Evolutionary conservation across 2,329 filamentous ascomycete genomes (phyloP), one percentile per base, ranked within the genome.

Genomic region (Colletotrichum sojae): DNA sequence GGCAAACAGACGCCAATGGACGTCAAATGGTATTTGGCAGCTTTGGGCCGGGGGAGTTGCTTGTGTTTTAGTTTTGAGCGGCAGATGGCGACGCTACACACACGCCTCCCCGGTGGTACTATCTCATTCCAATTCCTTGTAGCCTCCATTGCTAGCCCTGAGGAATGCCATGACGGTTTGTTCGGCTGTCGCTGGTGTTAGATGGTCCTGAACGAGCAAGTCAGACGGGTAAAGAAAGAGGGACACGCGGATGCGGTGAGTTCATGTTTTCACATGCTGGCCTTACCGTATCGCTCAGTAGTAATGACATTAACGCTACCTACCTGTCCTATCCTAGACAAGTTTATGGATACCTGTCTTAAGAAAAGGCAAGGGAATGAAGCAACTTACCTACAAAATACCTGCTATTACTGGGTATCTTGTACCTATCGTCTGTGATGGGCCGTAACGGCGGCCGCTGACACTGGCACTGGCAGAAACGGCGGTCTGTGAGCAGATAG

Each of bases 401-500:
- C 22, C 22, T 25, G 22, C 22, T 25, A 25, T 25, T 25, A 25
- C 22, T 25, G n/a, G n/a, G n/a, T n/a, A 25, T 25, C 22, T 25
- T 25, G 65, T 53, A 58, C 52, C 20, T 53, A 58, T 53, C 20
- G 48, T 20, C 25, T 25, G 48, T 45, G 53, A 63, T 67, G 45
- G 59, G 52, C 59, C 64, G 45, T 53, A 59, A 55, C 36, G 10
- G 39, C 36, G 10, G 39, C 22, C 22, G 22, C 22, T 40, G 39
- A 40, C 39, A 40, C 39, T 15, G 10, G 13, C 54, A 48, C 16
- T 68, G 65, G 61, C 66, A 59, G 65, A 31, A 22, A 61, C 65
- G 61, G 61, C 61, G 65, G 48, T 68, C 66, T 65, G 66, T 68
- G 61, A 31, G 18, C 61, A 31, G 27, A 16, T 40, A 68, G 66